A percentile compares a stretch with the other conserved stretches of the same genome.
Evolutionary conservation across 495 filamentous ascomycete genomes (phyloP).

Genomic region (Aspergillus cristatus): DNA sequence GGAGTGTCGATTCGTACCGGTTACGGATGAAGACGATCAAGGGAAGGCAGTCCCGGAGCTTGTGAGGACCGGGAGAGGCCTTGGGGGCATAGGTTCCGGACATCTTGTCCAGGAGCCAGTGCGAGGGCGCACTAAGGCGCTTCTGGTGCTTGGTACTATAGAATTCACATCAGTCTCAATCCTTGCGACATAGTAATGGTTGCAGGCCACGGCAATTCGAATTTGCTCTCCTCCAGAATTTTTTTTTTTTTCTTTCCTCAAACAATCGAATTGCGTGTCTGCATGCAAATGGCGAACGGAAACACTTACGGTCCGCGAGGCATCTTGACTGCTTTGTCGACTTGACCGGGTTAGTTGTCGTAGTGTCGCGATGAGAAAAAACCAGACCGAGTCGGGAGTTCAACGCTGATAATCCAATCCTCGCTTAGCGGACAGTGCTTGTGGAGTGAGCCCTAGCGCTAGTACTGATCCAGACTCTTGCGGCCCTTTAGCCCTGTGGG

Average conservation of each 20-base stretch:
- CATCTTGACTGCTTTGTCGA: conserved; percentile 49
- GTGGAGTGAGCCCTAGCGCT: conserved; percentile 28
- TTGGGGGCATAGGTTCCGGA: conserved; percentile 95
- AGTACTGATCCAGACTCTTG: conserved; percentile 12
- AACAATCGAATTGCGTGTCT: neutral
- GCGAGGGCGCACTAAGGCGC: conserved; percentile 95
- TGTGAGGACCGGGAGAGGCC: conserved; percentile 95
- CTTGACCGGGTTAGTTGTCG: conserved; percentile 33
- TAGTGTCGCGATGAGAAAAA: conserved; percentile 25
- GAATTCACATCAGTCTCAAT: conserved; percentile 19
- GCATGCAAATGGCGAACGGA: neutral
- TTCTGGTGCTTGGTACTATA: conserved; percentile 98
- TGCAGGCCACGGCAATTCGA: conserved; percentile 1
- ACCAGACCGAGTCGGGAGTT: conserved; percentile 6
- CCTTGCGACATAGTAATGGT: conserved; percentile 3
- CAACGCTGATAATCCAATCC: conserved; percentile 18
- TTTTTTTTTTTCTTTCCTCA: neutral
- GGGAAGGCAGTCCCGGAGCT: conserved; percentile 97
- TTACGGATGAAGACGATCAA: conserved; percentile 99
- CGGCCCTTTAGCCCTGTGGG: neutral
- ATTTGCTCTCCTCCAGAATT: neutral
- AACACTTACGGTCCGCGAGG: conserved; percentile 59
- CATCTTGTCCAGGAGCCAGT: conserved; percentile 99
- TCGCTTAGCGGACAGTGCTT: conserved; percentile 31
- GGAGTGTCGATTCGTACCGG: no score